Conservation (phyloP, 2,329 filamentous ascomycete genomes). For the Lachnellula cervina region DNA sequence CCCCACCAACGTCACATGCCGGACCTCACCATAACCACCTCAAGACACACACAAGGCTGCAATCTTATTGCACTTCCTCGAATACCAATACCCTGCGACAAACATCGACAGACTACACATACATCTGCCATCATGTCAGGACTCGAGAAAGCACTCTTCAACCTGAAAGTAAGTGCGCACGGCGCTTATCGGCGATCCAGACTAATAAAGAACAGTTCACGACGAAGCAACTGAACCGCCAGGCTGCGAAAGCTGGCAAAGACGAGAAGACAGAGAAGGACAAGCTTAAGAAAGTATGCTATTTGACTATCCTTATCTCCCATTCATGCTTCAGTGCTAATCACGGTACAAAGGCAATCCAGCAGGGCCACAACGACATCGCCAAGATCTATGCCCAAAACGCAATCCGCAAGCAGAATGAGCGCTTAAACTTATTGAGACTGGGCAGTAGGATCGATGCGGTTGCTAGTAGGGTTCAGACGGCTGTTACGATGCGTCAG, state of each 20-base stretch:
- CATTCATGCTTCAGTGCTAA: not conserved
- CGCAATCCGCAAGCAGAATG: constrained; percentile 58
- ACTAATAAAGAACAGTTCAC: constrained; percentile 44
- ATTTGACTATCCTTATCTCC: not conserved
- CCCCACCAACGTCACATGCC: constrained; percentile 17
- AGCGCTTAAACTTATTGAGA: constrained; percentile 54
- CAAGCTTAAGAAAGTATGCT: constrained; percentile 53
- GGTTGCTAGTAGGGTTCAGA: constrained; percentile 55
- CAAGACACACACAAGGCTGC: constrained; percentile 17
- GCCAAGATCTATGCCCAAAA: constrained; percentile 60
- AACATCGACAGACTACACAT: not conserved
- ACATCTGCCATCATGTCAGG: constrained; percentile 46
- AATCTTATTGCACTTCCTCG: constrained; percentile 1
- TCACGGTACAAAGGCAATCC: constrained; percentile 44
- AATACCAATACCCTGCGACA: not conserved
- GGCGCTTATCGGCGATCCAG: not conserved
- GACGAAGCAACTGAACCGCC: constrained; percentile 57
- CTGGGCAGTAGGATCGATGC: constrained; percentile 55
- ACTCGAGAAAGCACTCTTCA: constrained; percentile 57
- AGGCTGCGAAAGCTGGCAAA: constrained; percentile 56
- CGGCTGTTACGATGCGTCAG: constrained; percentile 57
- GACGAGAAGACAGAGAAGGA: constrained; percentile 56
- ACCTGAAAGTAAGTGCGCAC: constrained; percentile 47
- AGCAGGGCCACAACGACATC: constrained; percentile 54
- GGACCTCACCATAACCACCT: not conserved